Evolutionary conservation across 768 basidiomycete species (phyloP), one percentile per base, ranked within the genome.

Genomic region (Xerocomellus amylosporus): DNA sequence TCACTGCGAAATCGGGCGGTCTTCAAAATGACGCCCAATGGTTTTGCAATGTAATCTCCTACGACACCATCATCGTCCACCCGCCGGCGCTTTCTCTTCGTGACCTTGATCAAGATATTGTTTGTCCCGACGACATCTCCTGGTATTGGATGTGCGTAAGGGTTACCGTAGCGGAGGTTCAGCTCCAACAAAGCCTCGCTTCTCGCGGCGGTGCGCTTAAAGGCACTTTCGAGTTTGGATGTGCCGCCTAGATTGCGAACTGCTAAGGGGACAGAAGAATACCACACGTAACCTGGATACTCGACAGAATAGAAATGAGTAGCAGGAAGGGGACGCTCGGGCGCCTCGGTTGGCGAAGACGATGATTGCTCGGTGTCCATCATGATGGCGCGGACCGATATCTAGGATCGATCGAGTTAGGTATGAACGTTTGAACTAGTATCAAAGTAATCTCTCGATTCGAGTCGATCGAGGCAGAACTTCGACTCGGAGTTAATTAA

Each of bases 1-100:
- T 72, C 65, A 95, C 96, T 87, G 73, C 95, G 81, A 74, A 98
- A 98, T 49, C 96, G 80, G 48, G 85, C 88, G 4, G 93, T 91
- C 73, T 88, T 93, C 0, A 83, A 75, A n/a, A 89, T 77, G 13
- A 86, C 71, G 0, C 95, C 96, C 8, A 90, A 70, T 0, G 87
- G 79, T 54, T 89, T 80, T 14, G 84, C 79, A 2, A 79, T 87
- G 69, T 88, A 96, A 64, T 93, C 85, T 13, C 91, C 90, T 17
- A 79, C 38, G 6, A 67, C 46, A 6, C 65, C 60, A 43, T 64
- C 59, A 46, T 52, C 57, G 13, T 59, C 68, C n/a, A 51, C 51
- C 41, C 48, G 65, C 62, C 79, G 85, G 53, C 83, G 76, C 61
- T 79, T 87, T 59, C 87, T 77, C 72, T 84, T 92, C 6, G 84